Evolutionary conservation across 805 yeast genomes (phyloP).

Genomic region (Kuraishia ogatae): DNA sequence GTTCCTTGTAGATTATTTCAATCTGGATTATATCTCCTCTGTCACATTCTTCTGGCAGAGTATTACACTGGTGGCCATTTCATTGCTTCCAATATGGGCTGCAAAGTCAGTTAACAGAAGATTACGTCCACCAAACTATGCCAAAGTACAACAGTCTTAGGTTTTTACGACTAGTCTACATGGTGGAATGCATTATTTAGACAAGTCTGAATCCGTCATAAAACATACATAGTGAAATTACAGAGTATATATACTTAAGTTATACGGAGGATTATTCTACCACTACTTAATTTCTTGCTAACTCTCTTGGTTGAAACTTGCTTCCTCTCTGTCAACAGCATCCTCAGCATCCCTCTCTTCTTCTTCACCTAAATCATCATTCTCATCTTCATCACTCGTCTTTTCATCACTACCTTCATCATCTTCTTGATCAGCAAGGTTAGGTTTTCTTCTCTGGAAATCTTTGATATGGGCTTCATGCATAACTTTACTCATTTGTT

Average conservation of each 20-base stretch:
- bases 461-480: conserved; percentile 79
- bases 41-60: conserved; percentile 63
- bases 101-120: conserved; percentile 66
- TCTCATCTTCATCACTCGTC: conserved; percentile 10
- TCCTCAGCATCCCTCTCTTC: conserved; percentile 19
- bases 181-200: not conserved
- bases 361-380: conserved; percentile 12
- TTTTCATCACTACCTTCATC: conserved; percentile 22
- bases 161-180: not conserved
- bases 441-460: conserved; percentile 57
- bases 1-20: conserved; percentile 79
- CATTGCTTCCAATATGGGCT: conserved; percentile 86
- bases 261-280: not conserved
- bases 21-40: conserved; percentile 51
- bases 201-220: not conserved
- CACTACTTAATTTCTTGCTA: not conserved
- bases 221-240: not conserved
- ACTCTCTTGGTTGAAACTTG: not conserved
- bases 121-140: conserved; percentile 90
- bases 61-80: conserved; percentile 51
- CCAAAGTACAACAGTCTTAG: conserved; percentile 82
- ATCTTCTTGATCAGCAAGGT: conserved; percentile 25
- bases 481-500: conserved; percentile 42
- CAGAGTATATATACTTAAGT: not conserved
- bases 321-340: not conserved